Base-by-base conservation (phyloP, 495 filamentous ascomycete species). In the Aspergillus ostianus region DNA sequence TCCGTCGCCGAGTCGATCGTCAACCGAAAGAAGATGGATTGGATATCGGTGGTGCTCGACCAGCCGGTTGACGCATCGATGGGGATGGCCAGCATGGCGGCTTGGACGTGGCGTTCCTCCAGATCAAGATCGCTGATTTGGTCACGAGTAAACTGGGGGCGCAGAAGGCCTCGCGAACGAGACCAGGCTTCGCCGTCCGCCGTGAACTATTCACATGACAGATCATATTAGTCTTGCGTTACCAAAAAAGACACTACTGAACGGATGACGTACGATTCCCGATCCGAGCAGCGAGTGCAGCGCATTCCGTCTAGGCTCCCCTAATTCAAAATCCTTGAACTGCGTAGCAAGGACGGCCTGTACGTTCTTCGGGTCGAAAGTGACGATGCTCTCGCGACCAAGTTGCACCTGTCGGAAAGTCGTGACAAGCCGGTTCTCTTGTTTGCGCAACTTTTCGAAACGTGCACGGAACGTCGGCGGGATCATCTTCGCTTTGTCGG, bases 1-100 rank as follows among this genome's bases (percentile, higher is more conserved):
- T 87, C 85, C 4, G 84, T 88, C 15, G 85, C 82, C 7, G 81
- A 82, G 71, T 90, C 87, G 27, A 90, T 78, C 5, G 86, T 87
- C 65, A 89, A 75, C 20, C 79, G 78, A 73, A 84, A 88, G 71
- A 89, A 86, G 36, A 89, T 75, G 10, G 73, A 68, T 59, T 84
- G 83, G 48, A 88, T 76, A 63, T 87, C 82, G 27, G 82, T 75
- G 2, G 61, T 63, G 20, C 67, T 49, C 6, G 78, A 81, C 80
- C 80, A 83, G 56, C 71, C 70, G 30, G 58, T 65, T 5, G 75
- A 64, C 3, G 62, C 59, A 0, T 68, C 72, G n/a, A 75, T 61
- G 55, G 67, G 67, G 19, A 75, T 64, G 29, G 62, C 70, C 19
- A 68, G 67, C 59, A 82, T 66, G 6, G 82, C 74, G 29, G 79